Evolutionary conservation across 2,329 filamentous ascomycete genomes (phyloP), one percentile per base, ranked within the genome.

Genomic region (Colletotrichum chlorophyti): DNA sequence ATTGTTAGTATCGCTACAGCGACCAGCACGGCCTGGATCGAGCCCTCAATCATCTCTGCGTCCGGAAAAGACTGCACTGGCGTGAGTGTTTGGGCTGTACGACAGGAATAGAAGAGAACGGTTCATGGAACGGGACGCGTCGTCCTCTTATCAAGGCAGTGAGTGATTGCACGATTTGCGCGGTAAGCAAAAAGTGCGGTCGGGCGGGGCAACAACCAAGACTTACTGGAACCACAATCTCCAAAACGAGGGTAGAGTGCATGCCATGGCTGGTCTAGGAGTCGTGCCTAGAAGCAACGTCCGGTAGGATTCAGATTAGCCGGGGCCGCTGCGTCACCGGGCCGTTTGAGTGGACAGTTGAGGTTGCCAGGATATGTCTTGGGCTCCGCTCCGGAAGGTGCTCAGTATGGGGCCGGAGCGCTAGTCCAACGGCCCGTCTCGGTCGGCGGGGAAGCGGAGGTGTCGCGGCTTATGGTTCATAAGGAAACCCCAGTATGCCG

Each of bases 371-470:
- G 45, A 42, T 23, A 19, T 35, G 29, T 23, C 15, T 9, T 7
- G 12, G n/a, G 32, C 31, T 35, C 45, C 53, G 47, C 47, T 40
- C 38, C 46, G 38, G 47, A 23, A 32, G 47, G 38, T 19, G 21
- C 31, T 3, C 53, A 24, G 19, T 8, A 26, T 31, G 53, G 53
- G 31, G 31, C 31, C 53, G 53, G 12, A 11, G 21, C 21, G 47
- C 37, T 40, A 27, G n/a, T 8, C 12, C 19, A 34, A 31, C 5
- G 53, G 53, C n/a, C 38, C 53, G 47, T 11, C 9, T 19, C 3
- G 24, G n/a, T 19, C 41, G 26, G 41, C 7, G 19, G 48, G n/a
- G 41, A 12, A 10, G n/a, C 31, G 32, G 42, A 7, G 17, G 21
- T 8, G 26, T n/a, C n/a, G n/a, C n/a, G n/a, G n/a, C n/a, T n/a